These are phyloP conservation scores for Aspergillaceae sp. DNA, from an alignment of 2,329 filamentous ascomycete species.

Conservation along the genomic window DNA sequence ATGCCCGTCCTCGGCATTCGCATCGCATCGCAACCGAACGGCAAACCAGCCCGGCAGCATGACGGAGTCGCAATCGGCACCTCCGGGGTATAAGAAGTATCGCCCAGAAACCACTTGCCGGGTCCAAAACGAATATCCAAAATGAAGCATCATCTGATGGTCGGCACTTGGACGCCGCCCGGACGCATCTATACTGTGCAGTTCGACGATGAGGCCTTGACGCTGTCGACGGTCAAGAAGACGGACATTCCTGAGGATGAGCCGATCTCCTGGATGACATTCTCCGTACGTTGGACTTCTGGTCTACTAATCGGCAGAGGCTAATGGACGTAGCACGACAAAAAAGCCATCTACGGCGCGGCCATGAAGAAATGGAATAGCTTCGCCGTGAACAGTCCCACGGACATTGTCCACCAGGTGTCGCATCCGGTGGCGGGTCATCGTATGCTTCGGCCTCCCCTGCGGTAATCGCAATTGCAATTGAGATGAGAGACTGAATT, in stretches of 20 bases:
- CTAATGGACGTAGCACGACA: conserved; percentile 53
- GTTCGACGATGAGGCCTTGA: conserved; percentile 74
- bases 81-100: background rate
- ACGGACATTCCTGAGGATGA: conserved; percentile 75
- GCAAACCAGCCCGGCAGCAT: no score
- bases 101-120: background rate
- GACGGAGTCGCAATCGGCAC: background rate
- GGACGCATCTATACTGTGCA: conserved; percentile 83
- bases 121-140: conserved; percentile 14
- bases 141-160: conserved; percentile 86
- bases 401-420: conserved; percentile 64
- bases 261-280: conserved; percentile 90
- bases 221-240: conserved; percentile 66
- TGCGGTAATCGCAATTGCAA: background rate
- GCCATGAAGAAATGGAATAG: conserved; percentile 92
- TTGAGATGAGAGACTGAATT: background rate
- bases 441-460: conserved; percentile 39
- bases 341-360: conserved; percentile 78
- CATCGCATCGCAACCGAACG: no score
- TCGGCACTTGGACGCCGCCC: conserved; percentile 83
- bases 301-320: background rate
- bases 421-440: conserved; percentile 70
- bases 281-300: conserved; percentile 53
- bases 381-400: conserved; percentile 66
- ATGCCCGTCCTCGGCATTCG: no score